A percentile compares a stretch with the other conserved stretches of the same genome.
phyloP scores from a whole-genome alignment of 768 basidiomycete genomes.

The Lentinula edodes region DNA sequence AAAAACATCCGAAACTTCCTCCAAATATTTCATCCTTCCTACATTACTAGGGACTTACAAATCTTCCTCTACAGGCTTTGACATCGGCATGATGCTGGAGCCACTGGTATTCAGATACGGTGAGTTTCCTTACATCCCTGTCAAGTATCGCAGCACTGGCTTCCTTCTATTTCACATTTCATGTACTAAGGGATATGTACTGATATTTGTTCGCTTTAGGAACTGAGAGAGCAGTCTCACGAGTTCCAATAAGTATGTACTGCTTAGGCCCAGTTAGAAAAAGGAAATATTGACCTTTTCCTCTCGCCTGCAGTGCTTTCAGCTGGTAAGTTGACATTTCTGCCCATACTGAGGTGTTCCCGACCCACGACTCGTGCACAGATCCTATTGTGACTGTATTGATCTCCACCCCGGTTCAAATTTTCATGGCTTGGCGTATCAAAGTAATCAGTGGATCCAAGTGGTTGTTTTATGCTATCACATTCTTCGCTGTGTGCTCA shows the following conservation, averaged over 20 bases:
- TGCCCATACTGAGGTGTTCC: conserved; percentile 20
- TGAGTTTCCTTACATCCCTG: neutral
- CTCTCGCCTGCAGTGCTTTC: neutral
- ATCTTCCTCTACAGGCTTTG: neutral
- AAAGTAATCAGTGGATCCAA: conserved; percentile 22
- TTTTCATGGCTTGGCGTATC: conserved; percentile 38
- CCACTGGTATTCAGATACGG: conserved; percentile 4
- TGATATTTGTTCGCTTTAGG: neutral
- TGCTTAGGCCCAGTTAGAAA: neutral
- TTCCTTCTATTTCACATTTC: neutral
- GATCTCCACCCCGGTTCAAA: conserved; percentile 35
- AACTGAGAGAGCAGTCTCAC: neutral
- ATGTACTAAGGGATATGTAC: neutral
- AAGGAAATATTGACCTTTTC: neutral
- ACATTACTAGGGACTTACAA: neutral
- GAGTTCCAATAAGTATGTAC: neutral
- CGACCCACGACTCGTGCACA: neutral
- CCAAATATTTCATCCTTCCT: neutral
- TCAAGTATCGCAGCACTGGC: too few relatives aligned
- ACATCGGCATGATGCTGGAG: neutral
- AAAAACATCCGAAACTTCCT: neutral
- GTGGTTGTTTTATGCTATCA: conserved; percentile 21
- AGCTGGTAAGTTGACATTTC: conserved; percentile 7
- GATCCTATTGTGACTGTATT: conserved; percentile 28
- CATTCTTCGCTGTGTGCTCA: conserved; percentile 20